Percentiles rank a stretch among this genome's conserved stretches.
phyloP scores from a whole-genome alignment of 1,139 yeast genomes.

The Tardiomyces digboiensis region DNA sequence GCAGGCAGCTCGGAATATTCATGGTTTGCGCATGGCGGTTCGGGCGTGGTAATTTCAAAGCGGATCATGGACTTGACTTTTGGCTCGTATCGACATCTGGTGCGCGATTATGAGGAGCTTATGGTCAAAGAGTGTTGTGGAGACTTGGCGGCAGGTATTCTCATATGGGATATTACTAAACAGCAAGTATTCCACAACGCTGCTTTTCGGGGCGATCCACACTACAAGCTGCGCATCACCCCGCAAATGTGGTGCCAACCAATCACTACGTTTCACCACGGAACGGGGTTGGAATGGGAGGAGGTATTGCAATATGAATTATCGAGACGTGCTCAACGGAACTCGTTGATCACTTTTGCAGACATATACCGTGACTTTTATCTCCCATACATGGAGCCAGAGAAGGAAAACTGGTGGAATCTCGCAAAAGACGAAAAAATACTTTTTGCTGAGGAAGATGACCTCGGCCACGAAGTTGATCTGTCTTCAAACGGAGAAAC shows the following conservation, averaged over 20 bases:
- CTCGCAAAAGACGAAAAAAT: background rate
- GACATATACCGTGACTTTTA: conserved; percentile 27
- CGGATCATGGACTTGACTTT: conserved; percentile 20
- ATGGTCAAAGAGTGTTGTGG: conserved; percentile 23
- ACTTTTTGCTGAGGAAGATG: background rate
- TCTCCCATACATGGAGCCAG: conserved; percentile 17
- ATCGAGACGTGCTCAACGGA: conserved; percentile 7
- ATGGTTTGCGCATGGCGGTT: conserved; percentile 31
- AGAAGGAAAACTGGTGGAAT: conserved; percentile 9
- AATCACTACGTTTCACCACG: conserved; percentile 1
- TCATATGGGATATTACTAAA: conserved; percentile 11
- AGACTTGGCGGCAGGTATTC: conserved; percentile 23
- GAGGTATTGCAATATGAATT: background rate
- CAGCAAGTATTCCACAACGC: background rate
- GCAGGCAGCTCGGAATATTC: conserved; percentile 8
- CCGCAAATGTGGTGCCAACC: conserved; percentile 4
- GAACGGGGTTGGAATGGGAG: background rate
- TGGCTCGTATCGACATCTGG: conserved; percentile 10
- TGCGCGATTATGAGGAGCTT: conserved; percentile 14
- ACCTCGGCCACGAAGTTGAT: background rate
- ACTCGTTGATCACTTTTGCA: conserved; percentile 20
- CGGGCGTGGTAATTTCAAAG: conserved; percentile 26
- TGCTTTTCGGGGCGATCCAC: conserved; percentile 21
- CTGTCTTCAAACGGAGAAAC: background rate
- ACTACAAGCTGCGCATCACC: conserved; percentile 10